Evolutionary conservation across 306 rosid species (phyloP), one percentile per base, ranked within the genome.

Genomic region (Prinsepia uniflora): DNA sequence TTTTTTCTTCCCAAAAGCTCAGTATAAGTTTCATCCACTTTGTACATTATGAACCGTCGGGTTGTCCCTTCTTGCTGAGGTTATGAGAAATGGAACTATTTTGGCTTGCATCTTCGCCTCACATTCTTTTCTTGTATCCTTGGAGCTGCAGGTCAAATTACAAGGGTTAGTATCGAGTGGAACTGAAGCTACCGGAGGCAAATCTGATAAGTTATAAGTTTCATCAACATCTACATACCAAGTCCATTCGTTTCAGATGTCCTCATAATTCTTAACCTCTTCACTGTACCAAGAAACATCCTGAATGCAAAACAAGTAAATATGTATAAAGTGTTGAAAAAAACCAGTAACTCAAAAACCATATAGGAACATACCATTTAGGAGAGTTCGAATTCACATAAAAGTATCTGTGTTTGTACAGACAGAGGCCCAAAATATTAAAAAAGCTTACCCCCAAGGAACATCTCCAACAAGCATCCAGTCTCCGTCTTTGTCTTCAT

Each of bases 391-490:
- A 30, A 30, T 2, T 30, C 36, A 2, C 36, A 30, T 30, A 30
- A 30, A 30, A 1, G 36, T 30, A 30, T 30, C 2, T 30, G 36
- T 30, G 36, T 30, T 30, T 53, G 58, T 6, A 10, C 70, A 48
- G 19, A 47, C 15, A 48, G 8, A 67, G 71, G 3, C 40, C 62
- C 30, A 15, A 10, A 58, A 50, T 34, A 59, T 30, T 15, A 59
- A 75, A 48, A 36, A 36, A 12, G 48, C 92, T 64, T 86, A 90
- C 97, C 85, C 85, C 98, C 97, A 94, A 50, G 99, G 97, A 81
- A 94, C 99, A 82, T 94, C 99, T 40, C 99, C 99, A 69, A 91
- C 98, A 59, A 94, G 98, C 97, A 94, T 94, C 98, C 98, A 94
- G 78, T 94, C 98, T 78, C 96, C 97, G 2, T 91, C 99, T 82